Evolutionary conservation across 768 basidiomycete genomes (phyloP).

Genomic region (Russula foetens): DNA sequence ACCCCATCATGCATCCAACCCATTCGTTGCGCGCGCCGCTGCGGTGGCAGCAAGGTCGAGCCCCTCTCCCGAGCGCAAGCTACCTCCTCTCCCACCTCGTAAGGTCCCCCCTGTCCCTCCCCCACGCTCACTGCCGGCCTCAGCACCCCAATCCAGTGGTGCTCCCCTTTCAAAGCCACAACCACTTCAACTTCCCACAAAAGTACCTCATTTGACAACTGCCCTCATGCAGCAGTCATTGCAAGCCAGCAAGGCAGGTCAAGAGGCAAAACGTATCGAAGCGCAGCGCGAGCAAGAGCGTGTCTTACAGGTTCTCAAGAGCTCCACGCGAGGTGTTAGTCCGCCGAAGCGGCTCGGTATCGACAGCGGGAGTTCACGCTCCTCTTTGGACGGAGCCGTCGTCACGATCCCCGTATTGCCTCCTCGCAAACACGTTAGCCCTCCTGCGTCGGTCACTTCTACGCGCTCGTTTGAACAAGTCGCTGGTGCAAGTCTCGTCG

Average conservation of each 20-base stretch:
- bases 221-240: constrained; percentile 66
- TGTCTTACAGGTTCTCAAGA: constrained; percentile 63
- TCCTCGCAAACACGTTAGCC: constrained; percentile 30
- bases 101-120: constrained; percentile 18
- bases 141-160: constrained; percentile 9
- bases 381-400: constrained; percentile 21
- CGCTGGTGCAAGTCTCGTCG: constrained; percentile 29
- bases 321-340: constrained; percentile 32
- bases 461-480: constrained; percentile 36
- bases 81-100: constrained; percentile 16
- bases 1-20: constrained; percentile 19
- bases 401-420: constrained; percentile 30
- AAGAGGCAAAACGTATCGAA: constrained; percentile 61
- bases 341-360: constrained; percentile 5
- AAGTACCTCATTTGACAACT: constrained; percentile 44
- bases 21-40: constrained; percentile 16
- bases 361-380: constrained; percentile 7
- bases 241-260: constrained; percentile 63
- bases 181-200: constrained; percentile 20
- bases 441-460: constrained; percentile 28
- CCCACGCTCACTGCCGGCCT: constrained; percentile 19
- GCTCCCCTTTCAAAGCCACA: constrained; percentile 17
- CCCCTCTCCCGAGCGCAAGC: constrained; percentile 14
- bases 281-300: constrained; percentile 61
- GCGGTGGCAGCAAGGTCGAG: neutral